phyloP scores from a whole-genome alignment of 2,329 filamentous ascomycete genomes.

The Ceratocystiopsis brevicomis region DNA sequence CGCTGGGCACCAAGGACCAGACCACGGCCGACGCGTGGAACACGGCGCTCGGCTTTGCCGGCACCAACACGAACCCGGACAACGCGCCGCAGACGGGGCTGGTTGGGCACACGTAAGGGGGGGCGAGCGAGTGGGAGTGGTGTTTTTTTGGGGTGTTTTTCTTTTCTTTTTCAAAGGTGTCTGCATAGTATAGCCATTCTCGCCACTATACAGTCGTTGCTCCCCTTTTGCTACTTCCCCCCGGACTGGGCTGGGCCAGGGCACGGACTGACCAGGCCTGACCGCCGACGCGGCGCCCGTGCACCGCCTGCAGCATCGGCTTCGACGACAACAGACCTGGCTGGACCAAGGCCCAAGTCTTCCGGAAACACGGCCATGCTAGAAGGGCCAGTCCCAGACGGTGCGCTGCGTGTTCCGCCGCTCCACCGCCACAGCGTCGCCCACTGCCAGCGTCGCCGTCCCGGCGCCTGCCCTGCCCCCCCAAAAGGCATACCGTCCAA shows the following conservation, averaged over 20 bases:
- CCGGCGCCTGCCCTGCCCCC: constrained; percentile 8
- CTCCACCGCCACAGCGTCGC: constrained; percentile 35
- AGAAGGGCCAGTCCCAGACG: constrained; percentile 29
- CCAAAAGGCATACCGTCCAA: constrained; percentile 55
- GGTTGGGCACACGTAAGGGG: constrained; percentile 17
- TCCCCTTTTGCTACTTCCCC: too few species aligned
- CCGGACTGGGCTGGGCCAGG: neutral
- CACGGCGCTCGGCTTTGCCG: constrained; percentile 20
- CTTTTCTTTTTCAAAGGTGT: too few species aligned
- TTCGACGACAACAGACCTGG: too few species aligned
- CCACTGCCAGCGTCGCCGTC: constrained; percentile 18
- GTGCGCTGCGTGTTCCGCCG: constrained; percentile 31
- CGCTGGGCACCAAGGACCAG: constrained; percentile 17
- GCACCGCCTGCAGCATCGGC: neutral
- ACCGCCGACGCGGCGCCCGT: neutral
- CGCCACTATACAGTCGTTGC: too few species aligned
- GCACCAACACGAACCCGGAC: constrained; percentile 20
- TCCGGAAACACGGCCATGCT: too few species aligned
- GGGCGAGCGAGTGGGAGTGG: too few species aligned
- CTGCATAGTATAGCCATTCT: too few species aligned
- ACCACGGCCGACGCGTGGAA: constrained; percentile 23
- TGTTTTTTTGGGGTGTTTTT: too few species aligned
- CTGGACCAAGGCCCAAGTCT: too few species aligned
- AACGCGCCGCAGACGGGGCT: constrained; percentile 19
- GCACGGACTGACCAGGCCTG: too few species aligned